Conservation (phyloP, 192 early-diverging fungal genomes). For the Paraglomus occultum region DNA sequence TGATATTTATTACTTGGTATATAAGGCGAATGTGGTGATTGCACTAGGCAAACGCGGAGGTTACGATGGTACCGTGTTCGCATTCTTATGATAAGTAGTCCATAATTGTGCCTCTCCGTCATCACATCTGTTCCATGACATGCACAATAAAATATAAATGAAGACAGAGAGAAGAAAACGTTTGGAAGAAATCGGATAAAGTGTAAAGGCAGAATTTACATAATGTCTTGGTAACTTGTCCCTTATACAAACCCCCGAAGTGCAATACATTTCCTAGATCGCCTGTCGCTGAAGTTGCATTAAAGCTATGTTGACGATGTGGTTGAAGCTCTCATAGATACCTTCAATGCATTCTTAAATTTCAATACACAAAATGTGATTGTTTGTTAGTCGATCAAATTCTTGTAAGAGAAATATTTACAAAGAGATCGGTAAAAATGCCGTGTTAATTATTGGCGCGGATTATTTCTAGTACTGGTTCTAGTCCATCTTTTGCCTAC, state of each 20-base stretch:
- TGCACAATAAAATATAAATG: background rate
- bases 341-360: too few species aligned
- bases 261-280: slow-evolving; percentile 89
- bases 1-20: too few species aligned
- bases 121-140: slow-evolving; percentile 67
- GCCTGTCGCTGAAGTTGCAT: background rate
- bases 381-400: too few species aligned
- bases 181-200: background rate
- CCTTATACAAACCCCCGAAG: slow-evolving; percentile 90
- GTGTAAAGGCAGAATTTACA: background rate
- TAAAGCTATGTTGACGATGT: background rate
- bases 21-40: too few species aligned
- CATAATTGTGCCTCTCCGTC: slow-evolving; percentile 89
- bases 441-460: too few species aligned
- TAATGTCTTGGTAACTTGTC: slow-evolving; percentile 44
- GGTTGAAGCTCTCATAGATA: background rate
- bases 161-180: background rate
- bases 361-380: too few species aligned
- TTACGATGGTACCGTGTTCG: slow-evolving; percentile 92
- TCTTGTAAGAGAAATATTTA: too few species aligned
- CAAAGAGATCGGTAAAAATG: too few species aligned
- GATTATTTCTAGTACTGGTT: too few species aligned
- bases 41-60: slow-evolving; percentile 64
- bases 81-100: slow-evolving; percentile 88
- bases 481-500: too few species aligned